Evolutionary conservation across 192 early-diverging fungal genomes (phyloP).

Genomic region (Gigaspora rosea): DNA sequence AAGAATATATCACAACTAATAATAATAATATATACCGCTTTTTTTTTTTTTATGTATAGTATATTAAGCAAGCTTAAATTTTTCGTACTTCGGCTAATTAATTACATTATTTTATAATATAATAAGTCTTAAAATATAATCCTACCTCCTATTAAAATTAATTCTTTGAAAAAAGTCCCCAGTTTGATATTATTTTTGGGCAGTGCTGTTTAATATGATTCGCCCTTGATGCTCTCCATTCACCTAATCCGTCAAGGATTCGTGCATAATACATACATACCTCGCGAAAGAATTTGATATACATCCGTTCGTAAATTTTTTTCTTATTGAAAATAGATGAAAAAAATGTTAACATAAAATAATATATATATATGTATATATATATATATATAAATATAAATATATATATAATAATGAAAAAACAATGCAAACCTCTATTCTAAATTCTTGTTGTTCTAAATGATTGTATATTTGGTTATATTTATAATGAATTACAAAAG

Average conservation of each 20-base stretch:
- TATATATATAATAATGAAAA: background rate
- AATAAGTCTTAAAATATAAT: background rate
- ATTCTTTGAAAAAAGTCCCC: background rate
- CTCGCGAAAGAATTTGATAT: conserved; percentile 61
- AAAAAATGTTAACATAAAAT: background rate
- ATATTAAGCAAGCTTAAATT: too few species aligned
- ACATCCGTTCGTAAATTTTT: conserved; percentile 55
- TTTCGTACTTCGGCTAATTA: too few species aligned
- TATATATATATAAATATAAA: too few species aligned
- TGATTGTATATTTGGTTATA: background rate
- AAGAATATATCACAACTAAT: too few species aligned
- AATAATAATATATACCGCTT: too few species aligned
- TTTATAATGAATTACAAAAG: conserved; percentile 34
- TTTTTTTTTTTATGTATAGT: too few species aligned
- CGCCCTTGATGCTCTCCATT: conserved; percentile 54
- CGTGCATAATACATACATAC: conserved; percentile 59
- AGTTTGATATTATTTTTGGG: conserved; percentile 20
- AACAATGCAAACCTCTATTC: background rate
- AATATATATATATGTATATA: background rate
- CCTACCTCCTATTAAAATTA: background rate
- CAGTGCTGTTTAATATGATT: conserved; percentile 38
- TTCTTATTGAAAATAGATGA: conserved; percentile 37
- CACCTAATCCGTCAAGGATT: conserved; percentile 51
- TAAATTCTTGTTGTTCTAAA: background rate
- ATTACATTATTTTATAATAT: too few species aligned